Conservation (phyloP, 2,329 filamentous ascomycete genomes). For the Colletotrichum noveboracense region DNA sequence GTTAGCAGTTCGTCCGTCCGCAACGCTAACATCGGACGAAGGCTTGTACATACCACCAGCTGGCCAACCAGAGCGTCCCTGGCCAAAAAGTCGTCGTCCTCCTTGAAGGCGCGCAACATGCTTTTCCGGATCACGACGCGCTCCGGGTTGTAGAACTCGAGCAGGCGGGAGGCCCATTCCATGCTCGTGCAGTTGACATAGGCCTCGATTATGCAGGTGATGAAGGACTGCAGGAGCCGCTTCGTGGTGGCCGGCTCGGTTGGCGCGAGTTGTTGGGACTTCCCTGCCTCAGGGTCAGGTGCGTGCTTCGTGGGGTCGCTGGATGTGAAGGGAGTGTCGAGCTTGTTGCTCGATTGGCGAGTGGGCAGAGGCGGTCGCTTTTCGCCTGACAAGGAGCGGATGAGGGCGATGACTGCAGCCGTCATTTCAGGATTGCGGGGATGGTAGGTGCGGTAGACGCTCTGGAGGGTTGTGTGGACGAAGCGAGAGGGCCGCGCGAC, state of each 20-base stretch:
- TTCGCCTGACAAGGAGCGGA: slow-evolving; percentile 71
- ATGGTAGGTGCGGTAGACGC: slow-evolving; percentile 70
- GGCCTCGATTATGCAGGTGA: slow-evolving; percentile 78
- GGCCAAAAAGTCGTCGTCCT: slow-evolving; percentile 64
- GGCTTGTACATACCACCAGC: slow-evolving; percentile 59
- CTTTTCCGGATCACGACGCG: slow-evolving; percentile 67
- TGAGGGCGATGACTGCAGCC: slow-evolving; percentile 71
- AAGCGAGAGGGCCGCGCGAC: slow-evolving; percentile 82
- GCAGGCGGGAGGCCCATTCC: slow-evolving; percentile 67
- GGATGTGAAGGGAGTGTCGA: slow-evolving; percentile 60
- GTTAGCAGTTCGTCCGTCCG: slow-evolving; percentile 15
- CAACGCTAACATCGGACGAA: not conserved
- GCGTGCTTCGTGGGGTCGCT: slow-evolving; percentile 60
- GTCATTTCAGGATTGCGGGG: slow-evolving; percentile 71
- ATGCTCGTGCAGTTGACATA: slow-evolving; percentile 69
- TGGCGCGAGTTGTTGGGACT: slow-evolving; percentile 54
- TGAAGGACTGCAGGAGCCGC: slow-evolving; percentile 74
- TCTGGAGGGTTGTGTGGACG: slow-evolving; percentile 76
- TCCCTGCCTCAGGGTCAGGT: slow-evolving; percentile 64
- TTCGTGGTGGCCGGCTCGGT: slow-evolving; percentile 67
- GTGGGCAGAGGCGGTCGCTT: slow-evolving; percentile 68
- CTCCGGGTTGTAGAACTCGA: slow-evolving; percentile 72
- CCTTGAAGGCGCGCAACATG: slow-evolving; percentile 67
- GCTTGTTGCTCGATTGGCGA: slow-evolving; percentile 62
- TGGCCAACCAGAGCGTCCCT: slow-evolving; percentile 74